phyloP scores from a whole-genome alignment of 1,284 basidiomycete genomes.

The Grifola frondosa region DNA sequence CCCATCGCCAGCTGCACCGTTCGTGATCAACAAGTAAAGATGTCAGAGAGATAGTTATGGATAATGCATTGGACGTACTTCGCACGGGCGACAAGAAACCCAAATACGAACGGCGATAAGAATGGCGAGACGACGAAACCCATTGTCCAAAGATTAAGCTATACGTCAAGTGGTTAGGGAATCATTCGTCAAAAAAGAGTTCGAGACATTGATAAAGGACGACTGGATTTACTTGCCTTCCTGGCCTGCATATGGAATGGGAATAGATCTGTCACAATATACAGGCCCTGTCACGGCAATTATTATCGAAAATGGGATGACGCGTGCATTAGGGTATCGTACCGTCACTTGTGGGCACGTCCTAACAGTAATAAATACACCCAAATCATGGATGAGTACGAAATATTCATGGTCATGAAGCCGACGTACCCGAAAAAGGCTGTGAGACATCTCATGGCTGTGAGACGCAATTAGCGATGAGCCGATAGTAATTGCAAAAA shows the following conservation, averaged over 20 bases:
- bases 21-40: background rate
- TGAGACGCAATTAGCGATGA: background rate
- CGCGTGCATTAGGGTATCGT: slow-evolving; percentile 16
- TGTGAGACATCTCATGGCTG: slow-evolving; percentile 70
- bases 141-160: slow-evolving; percentile 73
- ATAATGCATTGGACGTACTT: slow-evolving; percentile 33
- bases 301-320: background rate
- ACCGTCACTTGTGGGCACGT: slow-evolving; percentile 72
- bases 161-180: too few species aligned
- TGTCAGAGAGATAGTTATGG: background rate
- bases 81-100: slow-evolving; percentile 63
- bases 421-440: slow-evolving; percentile 62
- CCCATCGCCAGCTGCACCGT: slow-evolving; percentile 62
- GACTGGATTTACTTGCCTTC: slow-evolving; percentile 41
- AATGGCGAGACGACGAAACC: slow-evolving; percentile 69
- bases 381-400: background rate
- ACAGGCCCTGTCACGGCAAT: slow-evolving; percentile 53
- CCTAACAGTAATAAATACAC: slow-evolving; percentile 31
- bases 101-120: slow-evolving; percentile 67
- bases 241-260: slow-evolving; percentile 76
- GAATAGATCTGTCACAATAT: slow-evolving; percentile 66
- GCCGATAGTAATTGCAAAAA: slow-evolving; percentile 7
- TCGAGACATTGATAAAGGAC: background rate
- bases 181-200: too few species aligned
- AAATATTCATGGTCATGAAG: background rate